Evolutionary conservation across 257 asterid species (phyloP).

Genomic region (Solanum etuberosum): DNA sequence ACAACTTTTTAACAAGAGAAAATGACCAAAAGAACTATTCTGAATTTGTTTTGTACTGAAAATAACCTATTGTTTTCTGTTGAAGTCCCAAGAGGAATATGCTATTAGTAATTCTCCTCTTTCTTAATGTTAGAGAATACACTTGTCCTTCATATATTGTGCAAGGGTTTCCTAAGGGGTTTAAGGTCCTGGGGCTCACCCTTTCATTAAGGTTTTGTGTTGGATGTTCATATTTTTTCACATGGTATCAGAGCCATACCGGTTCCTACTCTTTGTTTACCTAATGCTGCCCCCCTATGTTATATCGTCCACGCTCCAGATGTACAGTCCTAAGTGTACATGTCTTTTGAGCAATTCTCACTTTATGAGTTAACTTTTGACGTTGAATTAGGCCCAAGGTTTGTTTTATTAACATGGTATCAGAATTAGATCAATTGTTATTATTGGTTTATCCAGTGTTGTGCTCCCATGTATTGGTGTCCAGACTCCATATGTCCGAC

Average conservation of each 20-base stretch:
- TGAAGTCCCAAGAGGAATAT: neutral
- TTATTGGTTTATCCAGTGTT: neutral
- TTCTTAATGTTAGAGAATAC: neutral
- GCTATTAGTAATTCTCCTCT: neutral
- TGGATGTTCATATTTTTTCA: neutral
- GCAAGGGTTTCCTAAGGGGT: neutral
- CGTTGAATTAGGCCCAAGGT: neutral
- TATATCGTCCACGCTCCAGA: neutral
- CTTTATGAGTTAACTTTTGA: neutral
- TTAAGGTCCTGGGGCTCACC: neutral
- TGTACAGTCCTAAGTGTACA: neutral
- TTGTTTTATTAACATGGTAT: neutral
- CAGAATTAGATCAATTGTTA: neutral
- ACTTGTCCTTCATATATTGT: neutral
- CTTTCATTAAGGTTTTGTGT: neutral
- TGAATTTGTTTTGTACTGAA: neutral
- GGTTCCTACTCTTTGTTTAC: neutral
- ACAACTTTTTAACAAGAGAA: neutral
- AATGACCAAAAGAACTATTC: neutral
- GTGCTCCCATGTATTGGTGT: neutral
- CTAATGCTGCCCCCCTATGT: neutral
- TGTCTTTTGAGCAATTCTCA: neutral
- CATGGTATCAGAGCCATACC: neutral
- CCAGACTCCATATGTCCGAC: neutral
- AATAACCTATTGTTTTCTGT: neutral